phyloP scores from a whole-genome alignment of 78 protist genomes.

The Dictyostelium capitatum region DNA sequence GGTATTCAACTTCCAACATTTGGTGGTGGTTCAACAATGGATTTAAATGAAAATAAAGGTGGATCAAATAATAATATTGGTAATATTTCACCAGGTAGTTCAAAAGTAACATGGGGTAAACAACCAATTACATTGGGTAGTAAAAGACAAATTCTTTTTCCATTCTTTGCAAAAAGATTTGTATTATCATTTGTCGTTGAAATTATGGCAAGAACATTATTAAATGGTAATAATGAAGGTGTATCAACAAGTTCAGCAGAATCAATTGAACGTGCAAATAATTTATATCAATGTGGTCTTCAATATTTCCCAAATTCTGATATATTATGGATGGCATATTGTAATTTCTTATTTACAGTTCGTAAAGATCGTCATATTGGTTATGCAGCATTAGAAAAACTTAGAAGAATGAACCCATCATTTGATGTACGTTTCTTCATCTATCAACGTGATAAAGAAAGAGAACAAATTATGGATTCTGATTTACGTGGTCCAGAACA shows the following conservation, averaged over 20 bases:
- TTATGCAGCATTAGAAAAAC: slow-evolving; percentile 65
- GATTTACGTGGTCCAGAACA: slow-evolving; percentile 54
- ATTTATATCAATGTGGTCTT: slow-evolving; percentile 66
- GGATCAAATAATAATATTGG: background rate
- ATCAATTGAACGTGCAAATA: slow-evolving; percentile 58
- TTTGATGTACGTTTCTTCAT: slow-evolving; percentile 62
- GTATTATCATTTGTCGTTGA: slow-evolving; percentile 39
- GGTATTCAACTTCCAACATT: background rate
- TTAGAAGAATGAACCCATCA: slow-evolving; percentile 40
- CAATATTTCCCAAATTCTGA: slow-evolving; percentile 65
- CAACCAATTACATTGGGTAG: slow-evolving; percentile 25
- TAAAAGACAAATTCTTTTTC: slow-evolving; percentile 26
- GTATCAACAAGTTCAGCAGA: slow-evolving; percentile 13
- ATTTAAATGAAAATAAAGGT: background rate
- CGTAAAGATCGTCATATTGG: slow-evolving; percentile 73
- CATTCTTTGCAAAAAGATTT: slow-evolving; percentile 34
- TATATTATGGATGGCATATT: slow-evolving; percentile 70
- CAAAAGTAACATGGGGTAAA: slow-evolving; percentile 13
- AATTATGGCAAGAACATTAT: slow-evolving; percentile 42
- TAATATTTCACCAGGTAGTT: background rate
- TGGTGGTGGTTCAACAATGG: background rate
- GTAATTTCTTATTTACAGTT: slow-evolving; percentile 48
- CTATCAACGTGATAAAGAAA: slow-evolving; percentile 63
- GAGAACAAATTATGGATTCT: slow-evolving; percentile 78
- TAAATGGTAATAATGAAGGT: background rate